phyloP scores from a whole-genome alignment of 495 filamentous ascomycete species.

The Bacidia rubella region DNA sequence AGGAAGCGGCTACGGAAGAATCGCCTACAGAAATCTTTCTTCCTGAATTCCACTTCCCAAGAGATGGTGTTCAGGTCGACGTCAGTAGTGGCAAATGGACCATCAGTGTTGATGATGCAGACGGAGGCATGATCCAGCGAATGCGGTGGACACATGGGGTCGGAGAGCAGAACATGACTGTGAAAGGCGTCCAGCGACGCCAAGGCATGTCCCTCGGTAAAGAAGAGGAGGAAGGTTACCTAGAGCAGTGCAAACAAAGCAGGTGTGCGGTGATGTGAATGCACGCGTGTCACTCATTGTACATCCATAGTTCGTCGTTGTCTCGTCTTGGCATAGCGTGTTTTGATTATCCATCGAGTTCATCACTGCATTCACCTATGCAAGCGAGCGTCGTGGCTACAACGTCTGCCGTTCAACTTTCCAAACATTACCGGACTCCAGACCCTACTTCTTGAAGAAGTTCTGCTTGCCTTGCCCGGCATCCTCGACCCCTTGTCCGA shows the following conservation, averaged over 20 bases:
- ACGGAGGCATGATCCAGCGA: slow-evolving; percentile 52
- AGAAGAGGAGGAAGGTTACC: slow-evolving; percentile 49
- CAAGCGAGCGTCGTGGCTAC: no score
- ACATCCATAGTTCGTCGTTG: no score
- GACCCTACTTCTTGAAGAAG: slow-evolving; percentile 31
- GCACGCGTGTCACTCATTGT: neutral
- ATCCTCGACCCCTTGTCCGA: slow-evolving; percentile 55
- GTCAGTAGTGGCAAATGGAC: slow-evolving; percentile 83
- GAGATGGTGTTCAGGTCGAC: slow-evolving; percentile 48
- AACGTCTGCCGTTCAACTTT: no score
- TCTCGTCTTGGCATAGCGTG: no score
- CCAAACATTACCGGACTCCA: neutral
- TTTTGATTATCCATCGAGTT: no score
- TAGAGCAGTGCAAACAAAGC: slow-evolving; percentile 43
- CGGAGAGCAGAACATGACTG: slow-evolving; percentile 66
- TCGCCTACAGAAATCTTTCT: slow-evolving; percentile 73
- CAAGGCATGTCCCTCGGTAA: slow-evolving; percentile 25
- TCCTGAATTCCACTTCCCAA: slow-evolving; percentile 88
- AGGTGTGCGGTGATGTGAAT: slow-evolving; percentile 40
- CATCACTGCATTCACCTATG: no score
- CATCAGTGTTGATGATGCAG: slow-evolving; percentile 55
- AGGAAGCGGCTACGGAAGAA: slow-evolving; percentile 37
- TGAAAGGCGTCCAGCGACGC: slow-evolving; percentile 59
- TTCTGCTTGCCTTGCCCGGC: slow-evolving; percentile 57
- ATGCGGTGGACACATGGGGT: slow-evolving; percentile 84